Base-by-base conservation (phyloP, 2,329 filamentous ascomycete species). In the Neoascochyta sp. region DNA sequence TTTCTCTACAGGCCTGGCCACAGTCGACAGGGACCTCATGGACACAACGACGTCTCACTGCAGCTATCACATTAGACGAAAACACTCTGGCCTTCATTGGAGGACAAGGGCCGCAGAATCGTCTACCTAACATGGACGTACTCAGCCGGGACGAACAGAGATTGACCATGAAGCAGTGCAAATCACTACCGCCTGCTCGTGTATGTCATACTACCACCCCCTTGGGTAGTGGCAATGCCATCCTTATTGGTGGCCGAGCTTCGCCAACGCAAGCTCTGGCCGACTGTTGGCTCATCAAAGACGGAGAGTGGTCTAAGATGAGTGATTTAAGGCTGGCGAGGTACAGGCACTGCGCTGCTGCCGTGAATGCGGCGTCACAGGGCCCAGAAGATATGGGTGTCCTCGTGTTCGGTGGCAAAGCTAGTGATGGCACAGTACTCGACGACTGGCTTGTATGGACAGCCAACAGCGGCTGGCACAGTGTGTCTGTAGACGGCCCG, bases 201-300 rank as follows among this genome's bases (percentile, higher is more conserved):
- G 81, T 90, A 70, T 92, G 86, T 47, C 86, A 92, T 58, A 83
- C 84, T 0, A 68, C 88, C 12, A 89, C 83, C 12, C 69, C 78
- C 27, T 56, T 93, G 4, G 73, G 71, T 2, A 64, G 69, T 18
- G 61, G 64, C 13, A 75, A 75, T 10, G 73, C 73, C 36, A 62
- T 95, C 8, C 67, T 95, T 25, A 73, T 77, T 16, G 89, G 90
- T 14, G 90, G 90, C 4, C 75, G 89, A 36, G 71, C 75, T n/a
- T 90, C 86, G 6, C 88, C 89, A 4, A 71, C 79, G 9, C 73
- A 71, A 16, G 79, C 79, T 2, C 67, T 86, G 22, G 68, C 68
- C 19, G 85, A 92, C 57, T 88, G 83, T 47, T 95, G 86, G 86
- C 47, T 88, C 2, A 77, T 81, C 41, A 70, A 74, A 29, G 73